Conservation (phyloP, 257 asterid genomes). For the Parsonsia alboflavescens region DNA sequence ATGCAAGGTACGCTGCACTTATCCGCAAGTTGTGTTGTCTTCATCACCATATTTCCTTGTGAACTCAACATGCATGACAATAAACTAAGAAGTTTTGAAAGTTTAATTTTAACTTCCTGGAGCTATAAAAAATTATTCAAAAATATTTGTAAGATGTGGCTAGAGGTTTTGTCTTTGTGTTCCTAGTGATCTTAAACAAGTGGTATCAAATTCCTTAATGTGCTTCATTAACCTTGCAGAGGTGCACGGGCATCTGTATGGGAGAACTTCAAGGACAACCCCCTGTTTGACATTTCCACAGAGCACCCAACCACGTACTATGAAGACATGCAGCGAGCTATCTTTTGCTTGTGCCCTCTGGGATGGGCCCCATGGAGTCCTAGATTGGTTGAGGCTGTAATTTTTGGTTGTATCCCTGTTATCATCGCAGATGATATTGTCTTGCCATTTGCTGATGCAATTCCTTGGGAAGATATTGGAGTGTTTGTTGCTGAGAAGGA, state of each 20-base stretch:
- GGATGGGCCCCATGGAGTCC: constrained; percentile 99
- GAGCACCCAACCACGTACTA: constrained; percentile 89
- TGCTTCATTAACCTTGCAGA: constrained; percentile 30
- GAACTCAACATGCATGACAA: neutral
- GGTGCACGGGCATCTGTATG: constrained; percentile 94
- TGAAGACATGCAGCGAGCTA: constrained; percentile 87
- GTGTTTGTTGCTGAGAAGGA: constrained; percentile 79
- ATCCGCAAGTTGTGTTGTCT: neutral
- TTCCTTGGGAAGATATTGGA: constrained; percentile 95
- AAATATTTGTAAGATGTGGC: neutral
- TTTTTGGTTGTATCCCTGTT: constrained; percentile 89
- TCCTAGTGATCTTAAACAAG: neutral
- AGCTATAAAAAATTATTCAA: neutral
- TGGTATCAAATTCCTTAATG: neutral
- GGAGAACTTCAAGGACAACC: constrained; percentile 91
- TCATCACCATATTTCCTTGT: neutral
- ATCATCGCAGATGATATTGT: constrained; percentile 90
- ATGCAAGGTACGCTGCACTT: constrained; percentile 51
- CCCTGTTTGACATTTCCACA: constrained; percentile 74
- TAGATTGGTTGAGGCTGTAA: constrained; percentile 83
- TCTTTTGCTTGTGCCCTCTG: constrained; percentile 85
- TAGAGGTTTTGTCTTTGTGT: neutral
- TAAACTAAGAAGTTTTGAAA: neutral
- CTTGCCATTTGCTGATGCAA: constrained; percentile 88
- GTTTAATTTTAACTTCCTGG: neutral